Conservation (phyloP, 2,329 filamentous ascomycete species). For the Zasmidium cellare region DNA sequence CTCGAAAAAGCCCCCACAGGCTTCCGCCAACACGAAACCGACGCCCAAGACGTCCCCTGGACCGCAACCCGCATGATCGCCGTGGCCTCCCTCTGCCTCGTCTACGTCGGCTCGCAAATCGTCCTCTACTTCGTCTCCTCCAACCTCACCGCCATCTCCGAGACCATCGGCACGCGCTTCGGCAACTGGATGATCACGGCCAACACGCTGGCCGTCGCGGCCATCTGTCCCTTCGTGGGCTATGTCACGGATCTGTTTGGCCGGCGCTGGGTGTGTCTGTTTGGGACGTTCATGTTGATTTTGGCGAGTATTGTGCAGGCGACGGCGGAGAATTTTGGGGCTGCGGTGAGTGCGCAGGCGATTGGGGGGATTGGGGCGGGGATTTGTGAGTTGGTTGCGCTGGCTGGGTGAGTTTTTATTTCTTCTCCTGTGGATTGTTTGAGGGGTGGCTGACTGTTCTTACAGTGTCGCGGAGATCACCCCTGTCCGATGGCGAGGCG, state of each 20-base stretch:
- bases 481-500: constrained; percentile 22
- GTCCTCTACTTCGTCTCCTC: constrained; percentile 26
- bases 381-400: constrained; percentile 23
- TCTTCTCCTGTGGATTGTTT: not conserved
- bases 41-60: constrained; percentile 21
- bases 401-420: constrained; percentile 20
- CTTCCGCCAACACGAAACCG: constrained; percentile 11
- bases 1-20: constrained; percentile 19
- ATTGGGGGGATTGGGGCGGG: constrained; percentile 24
- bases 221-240: constrained; percentile 25
- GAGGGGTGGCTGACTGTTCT: not conserved
- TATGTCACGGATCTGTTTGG: constrained; percentile 25
- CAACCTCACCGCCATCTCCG: constrained; percentile 13
- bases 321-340: constrained; percentile 17
- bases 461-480: constrained; percentile 26
- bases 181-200: constrained; percentile 26
- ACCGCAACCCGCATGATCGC: constrained; percentile 24
- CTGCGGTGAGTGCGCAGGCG: constrained; percentile 21
- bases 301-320: constrained; percentile 19
- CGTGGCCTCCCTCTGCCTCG: constrained; percentile 21
- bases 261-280: constrained; percentile 18
- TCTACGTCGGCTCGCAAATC: constrained; percentile 26
- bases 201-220: constrained; percentile 25
- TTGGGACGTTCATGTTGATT: constrained; percentile 20
- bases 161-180: constrained; percentile 15